Base-by-base conservation (phyloP, 805 yeast genomes). In the Candida fluviatilis region DNA sequence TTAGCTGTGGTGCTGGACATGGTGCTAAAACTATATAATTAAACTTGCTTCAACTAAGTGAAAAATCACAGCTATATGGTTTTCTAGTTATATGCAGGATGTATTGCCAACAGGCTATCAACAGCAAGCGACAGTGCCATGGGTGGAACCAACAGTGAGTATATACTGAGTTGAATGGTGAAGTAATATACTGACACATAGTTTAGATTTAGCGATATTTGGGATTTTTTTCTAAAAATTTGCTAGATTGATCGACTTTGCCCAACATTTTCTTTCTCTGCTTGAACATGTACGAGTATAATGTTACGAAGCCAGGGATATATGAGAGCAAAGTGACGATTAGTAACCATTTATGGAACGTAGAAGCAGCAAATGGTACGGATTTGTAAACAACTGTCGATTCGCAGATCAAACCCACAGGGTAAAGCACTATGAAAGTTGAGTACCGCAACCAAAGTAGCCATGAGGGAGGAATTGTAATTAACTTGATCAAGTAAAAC, bases 401-500 rank as follows among this genome's bases (percentile, higher is more conserved):
- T 46, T 60, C 66, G 17, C 56, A 39, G 10, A 52, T 5, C 13
- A 61, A 47, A 1, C 66, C 68, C 36, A 54, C 25, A 1, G 66
- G 66, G 36, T 62, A 62, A 29, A 62, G 43, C 14, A 60, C 46
- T 12, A 57, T 34, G 34, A 60, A 61, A 1, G 56, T 45, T 23
- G 55, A 47, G 47, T 62, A 61, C 19, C 68, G 42, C 18, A 58
- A 38, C 62, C 63, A 60, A 21, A 45, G 39, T 18, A 60, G 34
- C 36, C 36, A 31, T 25, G 27, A 25, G 3, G 64, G 64, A 17
- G 49, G 42, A 1, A 8, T 18, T 5, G 19, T 30, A 14, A 31
- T 11, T n/a, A 43, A 39, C 36, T 62, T 61, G 30, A 45, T 32
- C 3, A 47, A 48, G 35, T 58, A 60, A 40, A 48, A 60, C 1